Percentiles rank a stretch among this genome's conserved stretches.
Evolutionary conservation across 441 rosid species (phyloP).

Genomic region (Hypseocharis bilobata): DNA sequence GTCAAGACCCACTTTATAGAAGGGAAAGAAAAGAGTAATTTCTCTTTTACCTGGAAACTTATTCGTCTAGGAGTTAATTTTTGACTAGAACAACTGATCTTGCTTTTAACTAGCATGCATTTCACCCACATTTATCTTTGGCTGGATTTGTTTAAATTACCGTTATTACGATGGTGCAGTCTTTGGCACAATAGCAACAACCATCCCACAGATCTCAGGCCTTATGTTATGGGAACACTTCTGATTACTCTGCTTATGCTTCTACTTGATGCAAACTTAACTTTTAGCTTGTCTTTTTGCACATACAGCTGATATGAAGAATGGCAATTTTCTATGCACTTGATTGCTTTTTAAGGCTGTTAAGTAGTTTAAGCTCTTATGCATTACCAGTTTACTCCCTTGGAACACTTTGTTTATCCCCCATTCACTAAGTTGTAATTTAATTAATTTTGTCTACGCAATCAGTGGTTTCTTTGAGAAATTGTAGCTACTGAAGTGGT

Average conservation of each 20-base stretch:
- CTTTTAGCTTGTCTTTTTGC: not conserved
- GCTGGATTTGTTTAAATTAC: not conserved
- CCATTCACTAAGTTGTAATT: not conserved
- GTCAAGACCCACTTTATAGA: not conserved
- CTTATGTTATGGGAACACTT: not conserved
- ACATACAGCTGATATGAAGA: not conserved
- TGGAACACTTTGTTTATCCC: not conserved
- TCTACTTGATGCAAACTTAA: not conserved
- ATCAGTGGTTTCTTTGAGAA: not conserved
- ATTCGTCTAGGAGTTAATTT: not conserved
- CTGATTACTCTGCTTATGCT: not conserved
- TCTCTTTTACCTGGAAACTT: not conserved
- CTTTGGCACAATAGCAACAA: not conserved
- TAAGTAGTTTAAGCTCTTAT: not conserved
- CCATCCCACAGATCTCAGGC: not conserved
- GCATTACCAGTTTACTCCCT: not conserved
- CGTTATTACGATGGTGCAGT: not conserved
- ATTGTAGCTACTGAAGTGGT: not conserved
- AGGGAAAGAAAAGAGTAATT: not conserved
- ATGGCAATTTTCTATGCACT: not conserved
- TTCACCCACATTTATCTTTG: not conserved
- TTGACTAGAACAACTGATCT: not conserved
- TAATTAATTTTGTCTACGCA: not conserved
- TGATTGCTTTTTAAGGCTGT: not conserved
- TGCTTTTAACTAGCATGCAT: not conserved